phyloP scores from a whole-genome alignment of 371 early-diverging fungal species.

The Haplosporangium sp. region DNA sequence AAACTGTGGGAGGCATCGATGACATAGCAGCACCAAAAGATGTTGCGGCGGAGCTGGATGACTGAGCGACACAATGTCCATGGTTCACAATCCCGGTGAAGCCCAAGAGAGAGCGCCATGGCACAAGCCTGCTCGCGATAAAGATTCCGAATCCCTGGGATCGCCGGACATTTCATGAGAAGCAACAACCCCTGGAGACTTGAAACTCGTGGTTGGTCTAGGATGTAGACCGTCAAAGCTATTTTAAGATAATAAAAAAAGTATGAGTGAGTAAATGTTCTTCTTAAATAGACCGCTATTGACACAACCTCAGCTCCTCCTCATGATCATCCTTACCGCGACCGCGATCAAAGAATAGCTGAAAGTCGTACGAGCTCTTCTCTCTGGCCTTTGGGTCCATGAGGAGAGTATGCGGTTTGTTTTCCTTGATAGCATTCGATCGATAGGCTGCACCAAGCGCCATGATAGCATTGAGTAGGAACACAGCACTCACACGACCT shows the following conservation, averaged over 20 bases:
- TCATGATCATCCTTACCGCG: slow-evolving; percentile 45
- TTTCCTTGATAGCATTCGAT: slow-evolving; percentile 44
- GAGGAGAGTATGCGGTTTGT: slow-evolving; percentile 27
- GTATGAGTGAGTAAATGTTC: background rate
- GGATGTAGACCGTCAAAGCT: slow-evolving; percentile 45
- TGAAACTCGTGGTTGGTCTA: slow-evolving; percentile 47
- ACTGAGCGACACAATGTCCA: slow-evolving; percentile 53
- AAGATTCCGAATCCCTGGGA: slow-evolving; percentile 49
- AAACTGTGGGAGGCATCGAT: slow-evolving; percentile 52
- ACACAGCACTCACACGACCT: slow-evolving; percentile 48
- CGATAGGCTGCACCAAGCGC: slow-evolving; percentile 53
- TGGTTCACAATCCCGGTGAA: slow-evolving; percentile 51
- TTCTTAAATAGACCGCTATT: too few relatives aligned
- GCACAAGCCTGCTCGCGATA: slow-evolving; percentile 55
- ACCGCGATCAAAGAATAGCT: slow-evolving; percentile 39
- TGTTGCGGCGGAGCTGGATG: slow-evolving; percentile 51
- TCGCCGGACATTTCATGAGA: slow-evolving; percentile 53
- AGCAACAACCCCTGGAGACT: slow-evolving; percentile 44
- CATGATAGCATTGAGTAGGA: slow-evolving; percentile 52
- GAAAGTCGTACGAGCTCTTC: slow-evolving; percentile 16
- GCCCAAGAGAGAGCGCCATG: slow-evolving; percentile 52
- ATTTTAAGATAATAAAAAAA: background rate
- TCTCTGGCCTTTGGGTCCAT: slow-evolving; percentile 13
- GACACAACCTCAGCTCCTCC: too few relatives aligned
- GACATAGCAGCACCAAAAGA: slow-evolving; percentile 54